Evolutionary conservation across 495 filamentous ascomycete genomes (phyloP).

Genomic region (Cladorrhinum samala): DNA sequence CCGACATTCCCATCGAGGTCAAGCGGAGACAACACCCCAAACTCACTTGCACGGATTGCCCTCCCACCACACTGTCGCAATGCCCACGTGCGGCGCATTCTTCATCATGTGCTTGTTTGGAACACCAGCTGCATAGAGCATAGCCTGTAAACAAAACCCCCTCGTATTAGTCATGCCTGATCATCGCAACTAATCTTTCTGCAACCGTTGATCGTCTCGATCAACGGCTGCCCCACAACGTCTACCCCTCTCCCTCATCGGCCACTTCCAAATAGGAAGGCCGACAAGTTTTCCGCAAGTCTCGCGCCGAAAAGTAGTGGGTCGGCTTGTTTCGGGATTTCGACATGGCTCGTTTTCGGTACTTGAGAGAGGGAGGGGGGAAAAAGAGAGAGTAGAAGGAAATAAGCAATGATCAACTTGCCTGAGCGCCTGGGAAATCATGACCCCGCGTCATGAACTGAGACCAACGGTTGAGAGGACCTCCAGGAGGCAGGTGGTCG

Average conservation of each 20-base stretch:
- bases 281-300: neutral
- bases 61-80: conserved; percentile 95
- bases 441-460: conserved; percentile 52
- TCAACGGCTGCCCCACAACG: neutral
- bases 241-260: neutral
- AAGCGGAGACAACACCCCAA: conserved; percentile 3
- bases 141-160: conserved; percentile 52
- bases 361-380: neutral
- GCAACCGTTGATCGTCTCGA: neutral
- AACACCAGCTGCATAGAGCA: conserved; percentile 92
- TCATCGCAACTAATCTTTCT: neutral
- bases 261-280: neutral
- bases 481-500: conserved; percentile 34
- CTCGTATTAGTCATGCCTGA: conserved; percentile 6
- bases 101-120: conserved; percentile 81
- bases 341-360: neutral
- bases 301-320: neutral
- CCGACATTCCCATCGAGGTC: neutral
- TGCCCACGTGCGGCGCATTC: conserved; percentile 82
- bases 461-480: conserved; percentile 44
- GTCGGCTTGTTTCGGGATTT: conserved; percentile 10
- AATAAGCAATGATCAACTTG: conserved; percentile 28
- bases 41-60: conserved; percentile 73
- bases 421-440: conserved; percentile 92
- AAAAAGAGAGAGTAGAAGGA: too few relatives aligned